These are phyloP conservation scores for Nicotiana sylvestris DNA, from an alignment of 257 asterid species.

Conservation along the genomic window DNA sequence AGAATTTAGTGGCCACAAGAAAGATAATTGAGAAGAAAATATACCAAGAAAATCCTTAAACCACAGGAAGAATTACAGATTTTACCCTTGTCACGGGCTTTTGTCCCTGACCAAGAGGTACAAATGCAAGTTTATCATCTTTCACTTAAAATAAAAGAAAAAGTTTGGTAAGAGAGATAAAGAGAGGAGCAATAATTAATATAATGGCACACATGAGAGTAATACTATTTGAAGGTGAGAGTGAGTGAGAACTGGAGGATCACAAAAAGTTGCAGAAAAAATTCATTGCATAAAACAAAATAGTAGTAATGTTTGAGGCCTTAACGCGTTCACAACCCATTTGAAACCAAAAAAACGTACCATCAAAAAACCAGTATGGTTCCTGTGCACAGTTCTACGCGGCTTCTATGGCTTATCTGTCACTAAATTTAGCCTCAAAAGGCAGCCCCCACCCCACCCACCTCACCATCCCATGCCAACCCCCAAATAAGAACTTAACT, in stretches of 20 bases:
- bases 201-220: neutral
- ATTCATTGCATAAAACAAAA: conserved; percentile 30
- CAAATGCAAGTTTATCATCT: conserved; percentile 22
- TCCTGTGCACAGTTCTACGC: conserved; percentile 19
- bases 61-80: conserved; percentile 19
- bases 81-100: conserved; percentile 53
- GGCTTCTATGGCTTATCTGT: conserved; percentile 18
- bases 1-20: conserved; percentile 6
- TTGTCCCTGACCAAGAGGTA: conserved; percentile 40
- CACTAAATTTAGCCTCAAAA: neutral
- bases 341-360: conserved; percentile 11
- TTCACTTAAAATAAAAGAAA: neutral
- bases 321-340: conserved; percentile 31
- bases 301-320: conserved; percentile 4
- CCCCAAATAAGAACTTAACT: neutral
- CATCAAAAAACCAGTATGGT: conserved; percentile 2
- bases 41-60: conserved; percentile 11
- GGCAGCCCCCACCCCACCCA: too few relatives aligned
- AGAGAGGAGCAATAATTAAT: neutral
- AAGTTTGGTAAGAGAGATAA: neutral
- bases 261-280: conserved; percentile 24
- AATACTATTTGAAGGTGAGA: conserved; percentile 8
- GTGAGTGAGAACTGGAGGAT: neutral
- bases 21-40: conserved; percentile 7
- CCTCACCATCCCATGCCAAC: neutral